Evolutionary conservation across 306 rosid genomes (phyloP).

Genomic region (Prunus armeniaca): DNA sequence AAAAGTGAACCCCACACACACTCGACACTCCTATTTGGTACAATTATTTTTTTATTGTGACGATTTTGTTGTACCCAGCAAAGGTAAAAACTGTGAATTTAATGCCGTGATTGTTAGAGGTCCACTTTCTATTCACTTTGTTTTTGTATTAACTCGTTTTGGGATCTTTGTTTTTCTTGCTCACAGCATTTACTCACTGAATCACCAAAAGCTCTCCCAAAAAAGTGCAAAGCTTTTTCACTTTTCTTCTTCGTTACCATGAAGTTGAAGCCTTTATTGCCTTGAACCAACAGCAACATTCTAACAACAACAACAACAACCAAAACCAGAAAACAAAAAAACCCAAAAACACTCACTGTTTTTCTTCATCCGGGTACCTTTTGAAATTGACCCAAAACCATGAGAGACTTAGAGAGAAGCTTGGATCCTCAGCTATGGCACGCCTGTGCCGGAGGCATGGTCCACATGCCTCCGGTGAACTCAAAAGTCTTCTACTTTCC

Average conservation of each 20-base stretch:
- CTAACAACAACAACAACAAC: not conserved
- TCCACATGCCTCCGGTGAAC: conserved; percentile 81
- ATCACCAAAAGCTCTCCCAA: not conserved
- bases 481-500: conserved; percentile 89
- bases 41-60: not conserved
- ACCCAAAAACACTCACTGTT: not conserved
- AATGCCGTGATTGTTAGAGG: conserved; percentile 3
- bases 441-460: conserved; percentile 98
- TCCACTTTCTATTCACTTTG: not conserved
- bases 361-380: not conserved
- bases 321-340: not conserved
- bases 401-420: conserved; percentile 61
- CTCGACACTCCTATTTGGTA: no score
- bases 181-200: conserved; percentile 28
- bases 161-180: conserved; percentile 13
- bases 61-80: not conserved
- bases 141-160: conserved; percentile 10
- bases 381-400: conserved; percentile 17
- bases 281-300: not conserved
- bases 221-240: not conserved
- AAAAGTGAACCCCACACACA: not conserved
- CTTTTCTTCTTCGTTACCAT: not conserved
- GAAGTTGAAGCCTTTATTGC: conserved; percentile 8
- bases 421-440: conserved; percentile 98
- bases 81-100: conserved; percentile 10